Base-by-base conservation (phyloP, 78 protist species). In the Chrysochromulina tobinii region DNA sequence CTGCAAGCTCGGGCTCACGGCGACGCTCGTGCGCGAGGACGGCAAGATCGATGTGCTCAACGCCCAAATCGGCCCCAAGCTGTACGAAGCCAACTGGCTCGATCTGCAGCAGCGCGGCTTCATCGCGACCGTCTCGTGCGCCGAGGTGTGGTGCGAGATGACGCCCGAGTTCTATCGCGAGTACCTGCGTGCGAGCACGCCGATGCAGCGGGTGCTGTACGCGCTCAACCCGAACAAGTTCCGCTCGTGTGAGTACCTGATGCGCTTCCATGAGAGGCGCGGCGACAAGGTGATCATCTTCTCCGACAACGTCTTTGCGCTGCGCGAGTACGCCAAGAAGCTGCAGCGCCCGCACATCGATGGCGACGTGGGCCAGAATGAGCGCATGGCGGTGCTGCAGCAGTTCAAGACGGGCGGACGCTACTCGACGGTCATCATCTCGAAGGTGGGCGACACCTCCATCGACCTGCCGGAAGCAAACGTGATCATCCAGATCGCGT, bases 61-160 rank as follows among this genome's bases (percentile, higher is more conserved):
- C 85, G 96, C 87, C 86, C 94, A 98, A 57, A 96, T 99, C 81
- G 99, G 99, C 4, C 99, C 99, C 38, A 99, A 99, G 92, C 95
- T 99, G 87, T 99, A 99, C 94, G 99, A 99, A 68, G 99, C 99
- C 5, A 99, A 99, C 94, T 99, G 99, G 99, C 95, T 98, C 61
- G 99, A 98, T 66, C 94, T 99, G 50, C 27, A 53, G 68, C 61
- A 12, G n/a, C 18, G 92, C 75, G 96, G 96, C 86, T 93, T 66
- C 83, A 72, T 97, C 48, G 98, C 98, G 23, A 58, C 77, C 3
- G 97, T 96, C 21, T 89, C 93, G 79, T 96, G 98, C 85, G 89
- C 68, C 1, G 97, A 95, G 96, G 98, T 99, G 58, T 93, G 98
- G 97, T 98, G 99, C 91, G 97, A 95, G 48, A 97, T 99, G 99